phyloP scores from a whole-genome alignment of 352 stramenopile species.

The Hyaloperonospora brassicae region DNA sequence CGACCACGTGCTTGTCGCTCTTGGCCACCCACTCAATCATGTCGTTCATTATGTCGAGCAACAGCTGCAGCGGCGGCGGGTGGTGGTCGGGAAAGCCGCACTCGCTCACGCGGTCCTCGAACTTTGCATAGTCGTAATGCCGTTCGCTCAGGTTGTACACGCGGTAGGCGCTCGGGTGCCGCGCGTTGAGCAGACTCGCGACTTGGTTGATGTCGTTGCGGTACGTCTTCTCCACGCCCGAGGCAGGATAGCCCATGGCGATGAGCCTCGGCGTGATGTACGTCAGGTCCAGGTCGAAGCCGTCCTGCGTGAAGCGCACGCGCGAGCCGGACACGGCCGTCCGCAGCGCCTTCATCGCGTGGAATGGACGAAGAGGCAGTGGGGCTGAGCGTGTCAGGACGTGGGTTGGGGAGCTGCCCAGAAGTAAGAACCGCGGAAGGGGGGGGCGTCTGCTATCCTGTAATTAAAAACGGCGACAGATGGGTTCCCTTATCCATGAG shows the following conservation, averaged over 20 bases:
- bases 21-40: slow-evolving; percentile 71
- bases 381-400: too few relatives aligned
- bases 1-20: slow-evolving; percentile 58
- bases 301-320: slow-evolving; percentile 77
- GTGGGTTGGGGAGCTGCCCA: too few relatives aligned
- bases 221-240: slow-evolving; percentile 79
- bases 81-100: slow-evolving; percentile 80
- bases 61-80: slow-evolving; percentile 61
- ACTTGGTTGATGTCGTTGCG: slow-evolving; percentile 81
- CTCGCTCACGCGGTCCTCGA: slow-evolving; percentile 60
- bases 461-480: too few relatives aligned
- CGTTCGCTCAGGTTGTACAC: slow-evolving; percentile 83
- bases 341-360: slow-evolving; percentile 68
- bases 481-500: too few relatives aligned
- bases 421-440: too few relatives aligned
- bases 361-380: too few relatives aligned
- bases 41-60: slow-evolving; percentile 81
- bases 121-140: slow-evolving; percentile 70
- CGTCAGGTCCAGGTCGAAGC: slow-evolving; percentile 78
- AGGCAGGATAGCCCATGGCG: slow-evolving; percentile 76
- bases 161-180: slow-evolving; percentile 56
- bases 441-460: too few relatives aligned
- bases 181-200: slow-evolving; percentile 54
- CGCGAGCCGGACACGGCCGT: slow-evolving; percentile 71
- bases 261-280: slow-evolving; percentile 78